Conservation (phyloP, 140 eudicot genomes). For the Erigeron philadelphicus region DNA sequence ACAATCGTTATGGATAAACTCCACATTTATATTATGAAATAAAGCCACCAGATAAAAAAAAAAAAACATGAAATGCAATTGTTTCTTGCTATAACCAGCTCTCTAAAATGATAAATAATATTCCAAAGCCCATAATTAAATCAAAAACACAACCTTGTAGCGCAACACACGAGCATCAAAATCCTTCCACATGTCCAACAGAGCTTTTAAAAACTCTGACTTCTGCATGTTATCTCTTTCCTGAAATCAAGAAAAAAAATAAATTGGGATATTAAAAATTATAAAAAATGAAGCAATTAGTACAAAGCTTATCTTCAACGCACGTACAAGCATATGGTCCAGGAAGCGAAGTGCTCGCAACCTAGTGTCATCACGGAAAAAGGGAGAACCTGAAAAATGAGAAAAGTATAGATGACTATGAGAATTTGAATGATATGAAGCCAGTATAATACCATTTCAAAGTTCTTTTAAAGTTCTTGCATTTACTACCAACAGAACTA, state of each 20-base stretch:
- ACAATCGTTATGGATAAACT: neutral
- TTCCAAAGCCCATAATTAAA: slow-evolving; percentile 13
- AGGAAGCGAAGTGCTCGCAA: slow-evolving; percentile 99
- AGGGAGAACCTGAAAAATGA: slow-evolving; percentile 65
- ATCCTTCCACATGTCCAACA: slow-evolving; percentile 99
- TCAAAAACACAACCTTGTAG: slow-evolving; percentile 65
- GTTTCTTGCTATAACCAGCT: slow-evolving; percentile 7
- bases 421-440: slow-evolving; percentile 18
- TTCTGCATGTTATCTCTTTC: slow-evolving; percentile 98
- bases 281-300: slow-evolving; percentile 23
- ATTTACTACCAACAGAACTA: slow-evolving; percentile 1
- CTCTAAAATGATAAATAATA: slow-evolving; percentile 5
- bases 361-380: slow-evolving; percentile 94
- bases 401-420: slow-evolving; percentile 16
- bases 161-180: slow-evolving; percentile 95
- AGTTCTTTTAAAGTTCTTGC: slow-evolving; percentile 2
- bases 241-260: slow-evolving; percentile 42
- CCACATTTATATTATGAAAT: slow-evolving; percentile 19
- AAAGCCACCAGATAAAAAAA: neutral
- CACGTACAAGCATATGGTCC: slow-evolving; percentile 97
- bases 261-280: slow-evolving; percentile 7
- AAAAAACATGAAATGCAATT: slow-evolving; percentile 8
- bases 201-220: slow-evolving; percentile 86
- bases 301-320: slow-evolving; percentile 7
- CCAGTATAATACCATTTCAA: neutral